These are phyloP conservation scores for Pyrenula massariospora DNA, from an alignment of 495 filamentous ascomycete genomes.

Conservation along the genomic window DNA sequence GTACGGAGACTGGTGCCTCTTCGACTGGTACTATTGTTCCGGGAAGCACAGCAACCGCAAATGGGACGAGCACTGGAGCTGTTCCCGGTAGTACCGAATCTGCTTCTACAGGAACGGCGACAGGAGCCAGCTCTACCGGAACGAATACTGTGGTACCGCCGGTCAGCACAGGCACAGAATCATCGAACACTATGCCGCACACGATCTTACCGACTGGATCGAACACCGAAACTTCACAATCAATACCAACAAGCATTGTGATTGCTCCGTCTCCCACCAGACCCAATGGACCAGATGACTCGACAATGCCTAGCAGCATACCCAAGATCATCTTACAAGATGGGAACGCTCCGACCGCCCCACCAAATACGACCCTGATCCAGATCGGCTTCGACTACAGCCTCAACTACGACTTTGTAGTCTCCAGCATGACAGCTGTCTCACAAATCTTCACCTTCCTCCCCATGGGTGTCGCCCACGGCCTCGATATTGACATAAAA, in stretches of 20 bases:
- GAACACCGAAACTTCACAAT: constrained; percentile 5
- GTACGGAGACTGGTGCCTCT: constrained; percentile 10
- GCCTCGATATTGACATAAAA: constrained; percentile 33
- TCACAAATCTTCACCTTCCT: constrained; percentile 81
- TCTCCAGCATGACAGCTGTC: constrained; percentile 51
- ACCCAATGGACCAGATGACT: constrained; percentile 13
- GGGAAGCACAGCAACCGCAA: constrained; percentile 3
- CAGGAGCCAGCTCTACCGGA: constrained; percentile 1
- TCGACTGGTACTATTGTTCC: constrained; percentile 8
- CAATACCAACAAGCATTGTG: constrained; percentile 17
- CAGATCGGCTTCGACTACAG: constrained; percentile 74
- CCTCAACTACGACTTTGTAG: constrained; percentile 78
- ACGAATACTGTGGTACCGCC: constrained; percentile 10
- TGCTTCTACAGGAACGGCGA: constrained; percentile 3
- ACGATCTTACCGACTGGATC: constrained; percentile 13
- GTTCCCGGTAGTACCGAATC: constrained; percentile 5
- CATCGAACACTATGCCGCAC: no score
- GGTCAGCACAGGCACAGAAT: constrained; percentile 10
- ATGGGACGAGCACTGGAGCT: constrained; percentile 6
- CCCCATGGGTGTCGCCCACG: constrained; percentile 62
- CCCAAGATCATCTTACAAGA: constrained; percentile 68
- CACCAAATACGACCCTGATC: constrained; percentile 55
- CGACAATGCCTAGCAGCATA: constrained; percentile 46
- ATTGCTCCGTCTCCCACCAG: constrained; percentile 18
- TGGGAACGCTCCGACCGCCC: constrained; percentile 33